Base-by-base conservation (phyloP, 176 grass and related monocot genomes). In the Bromus sterilis region DNA sequence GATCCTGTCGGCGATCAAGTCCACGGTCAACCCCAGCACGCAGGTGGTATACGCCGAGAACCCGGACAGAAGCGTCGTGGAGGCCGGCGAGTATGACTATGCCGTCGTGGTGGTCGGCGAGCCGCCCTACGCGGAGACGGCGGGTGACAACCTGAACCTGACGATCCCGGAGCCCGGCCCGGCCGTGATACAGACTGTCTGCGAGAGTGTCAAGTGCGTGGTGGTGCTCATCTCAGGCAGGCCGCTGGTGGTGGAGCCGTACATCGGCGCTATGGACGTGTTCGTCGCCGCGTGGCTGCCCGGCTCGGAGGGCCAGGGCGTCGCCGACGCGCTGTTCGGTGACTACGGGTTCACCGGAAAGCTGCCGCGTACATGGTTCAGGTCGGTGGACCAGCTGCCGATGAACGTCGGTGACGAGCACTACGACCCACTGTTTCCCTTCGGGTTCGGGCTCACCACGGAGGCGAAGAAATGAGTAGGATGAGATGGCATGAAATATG, bases 271-370 rank as follows among this genome's bases (percentile, higher is more conserved):
- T 49, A 91, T 94, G 9, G 90, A 98, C 78, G 92, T 90, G 13
- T 61, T 94, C 65, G 95, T 98, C 25, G 95, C 95, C 9, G 92
- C 95, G 7, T 98, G 95, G 95, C 86, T 98, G 29, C 95, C 95
- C 0, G 95, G 95, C 1, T 55, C 92, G 0, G 95, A 98, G 85
- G 95, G 95, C 1, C 95, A 98, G 67, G 95, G 95, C 29, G 90
- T 98, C 1, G 92, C 90, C 7, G 95, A 98, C 71, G 86, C 84
- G 20, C 87, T 98, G n/a, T 98, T 93, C 21, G 95, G 95, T 0
- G 92, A 98, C 82, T 93, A 93, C 18, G 95, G 86, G 65, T 98
- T 98, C 84, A 80, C 84, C 0, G 95, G 90, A 5, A 98, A 94
- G 81, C 89, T 94, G 37, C 49, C 92, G 4, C 56, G 95, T 58